Evolutionary conservation across 805 yeast genomes (phyloP).

Genomic region (Priceomyces medius): DNA sequence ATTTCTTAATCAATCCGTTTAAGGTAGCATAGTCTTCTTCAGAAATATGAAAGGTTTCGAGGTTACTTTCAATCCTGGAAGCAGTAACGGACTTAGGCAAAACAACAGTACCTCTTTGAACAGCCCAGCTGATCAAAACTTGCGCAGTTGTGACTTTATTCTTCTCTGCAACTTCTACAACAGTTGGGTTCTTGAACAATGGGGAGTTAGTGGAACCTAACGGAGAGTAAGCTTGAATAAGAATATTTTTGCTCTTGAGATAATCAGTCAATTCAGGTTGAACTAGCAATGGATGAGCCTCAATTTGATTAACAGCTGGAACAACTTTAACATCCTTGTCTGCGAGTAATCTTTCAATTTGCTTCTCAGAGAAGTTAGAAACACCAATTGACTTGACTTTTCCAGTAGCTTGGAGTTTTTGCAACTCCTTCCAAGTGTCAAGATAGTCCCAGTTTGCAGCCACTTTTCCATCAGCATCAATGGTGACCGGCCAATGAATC

Average conservation of each 20-base stretch:
- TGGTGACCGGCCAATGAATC: constrained; percentile 69
- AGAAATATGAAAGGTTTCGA: constrained; percentile 32
- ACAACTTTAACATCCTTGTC: constrained; percentile 33
- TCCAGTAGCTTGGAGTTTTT: constrained; percentile 20
- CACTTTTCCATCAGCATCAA: constrained; percentile 36
- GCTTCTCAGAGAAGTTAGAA: constrained; percentile 47
- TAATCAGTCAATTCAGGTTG: constrained; percentile 58
- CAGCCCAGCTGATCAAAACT: constrained; percentile 40
- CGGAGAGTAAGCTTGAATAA: constrained; percentile 29
- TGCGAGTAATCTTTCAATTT: constrained; percentile 46
- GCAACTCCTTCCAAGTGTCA: constrained; percentile 38
- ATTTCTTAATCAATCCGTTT: constrained; percentile 27
- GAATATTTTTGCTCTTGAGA: constrained; percentile 43
- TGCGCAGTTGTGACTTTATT: constrained; percentile 32
- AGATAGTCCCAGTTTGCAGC: constrained; percentile 15
- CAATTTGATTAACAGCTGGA: constrained; percentile 57
- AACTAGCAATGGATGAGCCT: constrained; percentile 41
- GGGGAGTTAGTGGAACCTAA: constrained; percentile 40
- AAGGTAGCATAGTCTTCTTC: constrained; percentile 38
- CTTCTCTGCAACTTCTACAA: constrained; percentile 29
- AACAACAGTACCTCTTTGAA: constrained; percentile 38
- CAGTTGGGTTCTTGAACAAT: constrained; percentile 29
- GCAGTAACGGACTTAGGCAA: constrained; percentile 40
- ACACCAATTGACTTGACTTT: constrained; percentile 56
- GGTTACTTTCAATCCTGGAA: constrained; percentile 35